Percentiles rank a stretch among this genome's conserved stretches.
Conservation (phyloP, 2,329 filamentous ascomycete genomes). For the Alternaria tenuissima region DNA sequence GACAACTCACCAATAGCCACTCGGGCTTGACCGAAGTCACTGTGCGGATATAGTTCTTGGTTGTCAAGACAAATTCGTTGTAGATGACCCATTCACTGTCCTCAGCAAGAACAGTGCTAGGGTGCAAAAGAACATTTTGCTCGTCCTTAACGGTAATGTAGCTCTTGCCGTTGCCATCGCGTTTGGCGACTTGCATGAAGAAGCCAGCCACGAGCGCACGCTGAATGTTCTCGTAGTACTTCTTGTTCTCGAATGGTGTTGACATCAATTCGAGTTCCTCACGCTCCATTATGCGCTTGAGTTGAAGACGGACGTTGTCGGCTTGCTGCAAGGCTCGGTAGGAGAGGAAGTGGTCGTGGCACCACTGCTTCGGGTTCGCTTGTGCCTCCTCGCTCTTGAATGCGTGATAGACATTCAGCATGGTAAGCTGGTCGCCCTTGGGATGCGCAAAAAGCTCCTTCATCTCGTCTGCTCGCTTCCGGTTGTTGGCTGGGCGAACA, state of each 20-base stretch:
- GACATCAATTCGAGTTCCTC: slow-evolving; percentile 85
- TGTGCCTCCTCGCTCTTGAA: slow-evolving; percentile 81
- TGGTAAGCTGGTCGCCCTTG: slow-evolving; percentile 93
- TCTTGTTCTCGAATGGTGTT: slow-evolving; percentile 91
- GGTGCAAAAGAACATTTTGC: slow-evolving; percentile 91
- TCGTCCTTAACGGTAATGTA: slow-evolving; percentile 98
- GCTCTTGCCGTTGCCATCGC: slow-evolving; percentile 84
- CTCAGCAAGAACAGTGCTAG: slow-evolving; percentile 85
- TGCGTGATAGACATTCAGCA: slow-evolving; percentile 97
- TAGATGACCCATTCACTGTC: slow-evolving; percentile 98
- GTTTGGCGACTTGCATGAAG: slow-evolving; percentile 99
- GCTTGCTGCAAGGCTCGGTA: slow-evolving; percentile 88
- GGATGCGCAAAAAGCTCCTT: slow-evolving; percentile 91
- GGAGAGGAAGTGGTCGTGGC: slow-evolving; percentile 94
- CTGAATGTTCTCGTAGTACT: slow-evolving; percentile 98
- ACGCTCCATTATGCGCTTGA: slow-evolving; percentile 96
- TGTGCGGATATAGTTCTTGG: slow-evolving; percentile 96
- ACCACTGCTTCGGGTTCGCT: slow-evolving; percentile 86
- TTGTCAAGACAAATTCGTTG: slow-evolving; percentile 97
- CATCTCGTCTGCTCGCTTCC: slow-evolving; percentile 96
- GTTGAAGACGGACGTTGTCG: slow-evolving; percentile 90
- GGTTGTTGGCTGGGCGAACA: slow-evolving; percentile 81
- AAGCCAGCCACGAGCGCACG: slow-evolving; percentile 91
- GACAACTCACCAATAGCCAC: slow-evolving; percentile 80
- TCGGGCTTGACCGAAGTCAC: slow-evolving; percentile 92